Conservation (phyloP, 2,329 filamentous ascomycete species). For the Paecilomyces variotii region DNA sequence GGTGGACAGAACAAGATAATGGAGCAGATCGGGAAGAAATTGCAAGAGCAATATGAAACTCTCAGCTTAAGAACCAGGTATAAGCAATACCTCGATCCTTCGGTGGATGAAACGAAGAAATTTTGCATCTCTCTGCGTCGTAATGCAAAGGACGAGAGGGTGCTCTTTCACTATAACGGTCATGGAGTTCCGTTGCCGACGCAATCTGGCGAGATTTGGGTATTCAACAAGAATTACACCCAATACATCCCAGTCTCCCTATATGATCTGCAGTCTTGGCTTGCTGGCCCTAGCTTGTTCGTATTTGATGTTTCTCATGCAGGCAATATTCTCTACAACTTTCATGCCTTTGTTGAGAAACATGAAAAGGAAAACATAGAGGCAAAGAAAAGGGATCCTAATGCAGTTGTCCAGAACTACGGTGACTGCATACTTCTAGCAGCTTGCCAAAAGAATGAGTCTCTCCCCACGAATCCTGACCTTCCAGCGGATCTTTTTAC, state of each 20-base stretch:
- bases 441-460: constrained; percentile 83
- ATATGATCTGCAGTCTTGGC: constrained; percentile 91
- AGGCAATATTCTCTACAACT: constrained; percentile 90
- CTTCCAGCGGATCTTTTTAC: constrained; percentile 94
- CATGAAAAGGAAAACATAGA: constrained; percentile 86
- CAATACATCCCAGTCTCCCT: constrained; percentile 97
- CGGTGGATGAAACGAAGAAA: constrained; percentile 94
- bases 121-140: constrained; percentile 84
- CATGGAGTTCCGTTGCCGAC: constrained; percentile 96
- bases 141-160: constrained; percentile 91
- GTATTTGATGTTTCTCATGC: constrained; percentile 98
- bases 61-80: constrained; percentile 92
- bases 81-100: constrained; percentile 93
- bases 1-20: constrained; percentile 71
- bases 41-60: constrained; percentile 96
- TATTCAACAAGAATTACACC: constrained; percentile 97
- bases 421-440: constrained; percentile 87
- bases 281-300: constrained; percentile 89
- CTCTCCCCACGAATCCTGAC: constrained; percentile 86
- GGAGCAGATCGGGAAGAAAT: constrained; percentile 87
- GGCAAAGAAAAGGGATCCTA: constrained; percentile 65
- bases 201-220: constrained; percentile 94
- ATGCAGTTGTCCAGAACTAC: constrained; percentile 55
- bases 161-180: constrained; percentile 97
- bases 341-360: constrained; percentile 88